A percentile compares a stretch with the other conserved stretches of the same genome.
phyloP scores from a whole-genome alignment of 805 yeast genomes.

The Komagataella kurtzmanii region DNA sequence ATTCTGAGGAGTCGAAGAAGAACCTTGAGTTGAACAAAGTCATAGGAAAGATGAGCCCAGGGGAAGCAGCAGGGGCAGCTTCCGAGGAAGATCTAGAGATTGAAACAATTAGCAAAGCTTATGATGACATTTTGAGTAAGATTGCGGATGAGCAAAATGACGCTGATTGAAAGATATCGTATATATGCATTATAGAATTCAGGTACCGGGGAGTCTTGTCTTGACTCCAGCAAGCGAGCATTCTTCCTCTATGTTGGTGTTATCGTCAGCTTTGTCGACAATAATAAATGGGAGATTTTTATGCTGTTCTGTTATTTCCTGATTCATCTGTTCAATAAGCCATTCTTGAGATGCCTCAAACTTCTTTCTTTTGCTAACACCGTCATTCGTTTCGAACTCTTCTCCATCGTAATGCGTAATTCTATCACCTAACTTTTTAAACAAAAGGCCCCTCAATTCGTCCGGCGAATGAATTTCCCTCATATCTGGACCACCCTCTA shows the following conservation, averaged over 20 bases:
- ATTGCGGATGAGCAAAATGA: neutral
- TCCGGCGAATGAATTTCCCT: slow-evolving; percentile 3
- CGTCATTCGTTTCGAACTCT: neutral
- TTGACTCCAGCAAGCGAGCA: neutral
- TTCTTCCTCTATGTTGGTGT: neutral
- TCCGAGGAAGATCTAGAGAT: neutral
- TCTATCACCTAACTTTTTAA: slow-evolving; percentile 4
- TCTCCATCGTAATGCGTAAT: slow-evolving; percentile 2
- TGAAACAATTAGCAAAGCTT: neutral
- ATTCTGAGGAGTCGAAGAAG: neutral
- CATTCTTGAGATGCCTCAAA: neutral
- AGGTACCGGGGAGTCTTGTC: neutral
- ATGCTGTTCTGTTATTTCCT: neutral
- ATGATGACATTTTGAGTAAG: neutral
- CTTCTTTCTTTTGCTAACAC: neutral
- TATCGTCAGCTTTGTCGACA: neutral
- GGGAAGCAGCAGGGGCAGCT: neutral
- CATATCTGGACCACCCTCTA: slow-evolving; percentile 4
- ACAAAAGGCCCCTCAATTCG: slow-evolving; percentile 4
- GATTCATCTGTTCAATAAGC: neutral
- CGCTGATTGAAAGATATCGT: neutral
- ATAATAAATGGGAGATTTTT: neutral
- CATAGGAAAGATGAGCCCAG: neutral
- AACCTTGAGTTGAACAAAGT: neutral
- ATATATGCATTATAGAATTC: neutral